Evolutionary conservation across 2,329 filamentous ascomycete genomes (phyloP), one percentile per base, ranked within the genome.

Genomic region (Albophoma yamanashiensis): DNA sequence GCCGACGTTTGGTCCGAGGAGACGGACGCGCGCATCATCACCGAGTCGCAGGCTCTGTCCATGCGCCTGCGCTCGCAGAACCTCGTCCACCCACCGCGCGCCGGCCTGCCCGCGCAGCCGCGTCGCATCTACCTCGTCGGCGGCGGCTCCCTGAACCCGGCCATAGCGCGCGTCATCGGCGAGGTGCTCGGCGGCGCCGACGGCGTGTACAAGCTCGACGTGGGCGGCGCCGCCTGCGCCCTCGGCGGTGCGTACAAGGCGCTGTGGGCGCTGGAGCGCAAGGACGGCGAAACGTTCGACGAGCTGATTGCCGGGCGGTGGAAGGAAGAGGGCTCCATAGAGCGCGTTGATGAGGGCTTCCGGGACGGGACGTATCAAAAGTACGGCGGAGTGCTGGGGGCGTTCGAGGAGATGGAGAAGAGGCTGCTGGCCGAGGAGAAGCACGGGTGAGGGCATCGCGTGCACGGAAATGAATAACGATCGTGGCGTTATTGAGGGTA

Each of bases 211-310:
- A 89, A 89, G 74, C 84, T 99, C 17, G 92, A 97, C 70, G 91
- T 97, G 6, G 93, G 94, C 34, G 92, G 92, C 34, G 97, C 96
- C 75, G 93, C 94, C 3, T 99, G 94, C 75, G 94, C 93, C 14
- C 76, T 97, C 17, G 94, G 94, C 17, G 91, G 91, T 8, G 93
- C 93, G 34, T 97, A 97, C 76, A 97, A 97, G 77, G 93, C 94
- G 17, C 87, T 96, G 0, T 99, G 94, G 94, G 92, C 89, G 1
- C 79, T 91, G 59, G 91, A 94, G 78, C 78, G 89, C 56, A 73
- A 74, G 31, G 72, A 76, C 2, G 80, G 78, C 22, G 87, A 96
- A 81, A 90, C 82, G 4, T 97, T 97, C 75, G 94, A 97, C 71
- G 88, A 93, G 62, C 79, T 96, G 64, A 88, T 99, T 63, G 91